Conservation (phyloP, 169 alveolate species). For the Nephromyces sp. region DNA sequence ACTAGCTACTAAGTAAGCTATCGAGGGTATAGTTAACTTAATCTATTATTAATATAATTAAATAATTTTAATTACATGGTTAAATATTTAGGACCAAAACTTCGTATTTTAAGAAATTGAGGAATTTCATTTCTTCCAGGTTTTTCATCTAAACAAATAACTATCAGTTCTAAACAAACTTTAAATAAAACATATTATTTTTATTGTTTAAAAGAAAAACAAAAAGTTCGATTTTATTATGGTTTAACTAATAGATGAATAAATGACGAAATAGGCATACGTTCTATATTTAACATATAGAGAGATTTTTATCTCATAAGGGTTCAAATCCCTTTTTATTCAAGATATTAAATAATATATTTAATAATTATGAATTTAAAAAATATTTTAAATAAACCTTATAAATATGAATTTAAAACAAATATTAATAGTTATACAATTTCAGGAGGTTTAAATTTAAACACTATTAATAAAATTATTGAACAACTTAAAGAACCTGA, state of each 20-base stretch:
- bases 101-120: too few relatives aligned
- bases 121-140: too few relatives aligned
- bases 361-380: conserved; percentile 38
- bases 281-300: background rate
- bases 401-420: background rate
- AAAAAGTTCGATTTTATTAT: too few relatives aligned
- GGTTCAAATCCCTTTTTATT: background rate
- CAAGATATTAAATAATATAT: conserved; percentile 82
- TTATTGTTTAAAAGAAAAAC: too few relatives aligned
- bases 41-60: too few relatives aligned
- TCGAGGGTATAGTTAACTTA: background rate
- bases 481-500: background rate
- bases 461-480: background rate
- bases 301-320: background rate
- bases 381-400: background rate
- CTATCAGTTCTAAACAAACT: too few relatives aligned
- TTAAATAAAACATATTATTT: too few relatives aligned
- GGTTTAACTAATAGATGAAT: background rate
- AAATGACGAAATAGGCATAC: background rate
- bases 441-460: conserved; percentile 11
- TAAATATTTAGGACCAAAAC: too few relatives aligned
- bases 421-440: background rate
- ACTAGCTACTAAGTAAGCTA: background rate
- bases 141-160: too few relatives aligned
- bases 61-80: too few relatives aligned